Conservation (phyloP, 83 land plant species). For the Picea abies region DNA sequence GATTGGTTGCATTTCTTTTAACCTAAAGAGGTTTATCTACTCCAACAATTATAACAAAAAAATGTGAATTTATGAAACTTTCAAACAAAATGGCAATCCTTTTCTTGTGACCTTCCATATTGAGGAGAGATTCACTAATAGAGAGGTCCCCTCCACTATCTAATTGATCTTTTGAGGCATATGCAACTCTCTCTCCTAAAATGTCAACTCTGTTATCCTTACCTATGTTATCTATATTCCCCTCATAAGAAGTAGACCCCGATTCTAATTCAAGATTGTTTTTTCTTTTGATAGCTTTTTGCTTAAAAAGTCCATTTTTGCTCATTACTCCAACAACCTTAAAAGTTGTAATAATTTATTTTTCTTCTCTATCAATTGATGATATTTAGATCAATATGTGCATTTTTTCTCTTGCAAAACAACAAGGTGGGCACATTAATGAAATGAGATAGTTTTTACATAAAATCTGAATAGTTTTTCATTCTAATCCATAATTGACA, state of each 20-base stretch:
- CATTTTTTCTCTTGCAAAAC: conserved; percentile 56
- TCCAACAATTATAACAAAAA: conserved; percentile 74
- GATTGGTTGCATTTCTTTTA: conserved; percentile 29
- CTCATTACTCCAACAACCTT: conserved; percentile 70
- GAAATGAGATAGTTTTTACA: background rate
- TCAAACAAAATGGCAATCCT: conserved; percentile 62
- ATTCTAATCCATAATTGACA: background rate
- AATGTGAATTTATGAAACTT: conserved; percentile 83
- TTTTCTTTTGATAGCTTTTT: conserved; percentile 22
- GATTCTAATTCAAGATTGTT: conserved; percentile 13
- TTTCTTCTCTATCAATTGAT: conserved; percentile 47
- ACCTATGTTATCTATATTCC: background rate
- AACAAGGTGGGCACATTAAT: conserved; percentile 8
- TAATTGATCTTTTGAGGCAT: conserved; percentile 5
- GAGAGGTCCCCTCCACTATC: conserved; percentile 32
- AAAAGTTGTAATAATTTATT: conserved; percentile 69
- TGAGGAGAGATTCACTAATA: conserved; percentile 46
- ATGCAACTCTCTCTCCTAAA: conserved; percentile 31
- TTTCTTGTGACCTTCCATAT: conserved; percentile 57
- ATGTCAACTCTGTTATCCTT: conserved; percentile 13
- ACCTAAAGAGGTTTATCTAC: conserved; percentile 69
- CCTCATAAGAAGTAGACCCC: conserved; percentile 2
- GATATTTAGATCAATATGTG: conserved; percentile 68
- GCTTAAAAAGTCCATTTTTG: conserved; percentile 36
- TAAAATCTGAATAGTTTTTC: background rate